Evolutionary conservation across 106 monocot species (phyloP).

Genomic region (Apostasia shenzhenica): DNA sequence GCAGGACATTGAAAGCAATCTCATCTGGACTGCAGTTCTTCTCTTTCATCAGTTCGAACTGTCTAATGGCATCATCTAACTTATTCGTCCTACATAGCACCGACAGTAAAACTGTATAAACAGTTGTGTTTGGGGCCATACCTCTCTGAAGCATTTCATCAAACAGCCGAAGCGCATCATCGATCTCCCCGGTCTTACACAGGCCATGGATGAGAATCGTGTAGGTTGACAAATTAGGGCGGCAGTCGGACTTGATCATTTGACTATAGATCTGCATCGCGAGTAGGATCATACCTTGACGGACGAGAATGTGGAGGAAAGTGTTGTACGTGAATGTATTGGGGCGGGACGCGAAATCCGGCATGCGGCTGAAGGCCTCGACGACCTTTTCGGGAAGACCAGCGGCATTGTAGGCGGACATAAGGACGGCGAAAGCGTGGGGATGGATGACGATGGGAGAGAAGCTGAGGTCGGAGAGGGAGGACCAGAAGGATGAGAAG

Average conservation of each 20-base stretch:
- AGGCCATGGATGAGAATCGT: slow-evolving; percentile 50
- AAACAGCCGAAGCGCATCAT: slow-evolving; percentile 51
- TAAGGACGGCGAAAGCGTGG: slow-evolving; percentile 34
- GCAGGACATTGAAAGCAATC: slow-evolving; percentile 27
- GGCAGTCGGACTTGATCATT: slow-evolving; percentile 56
- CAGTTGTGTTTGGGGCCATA: slow-evolving; percentile 28
- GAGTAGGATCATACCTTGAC: slow-evolving; percentile 43
- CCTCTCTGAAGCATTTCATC: slow-evolving; percentile 75
- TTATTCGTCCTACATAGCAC: slow-evolving; percentile 28
- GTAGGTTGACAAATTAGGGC: slow-evolving; percentile 53
- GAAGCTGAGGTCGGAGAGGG: slow-evolving; percentile 11
- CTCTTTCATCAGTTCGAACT: slow-evolving; percentile 45
- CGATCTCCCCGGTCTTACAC: slow-evolving; percentile 41
- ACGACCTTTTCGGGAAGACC: slow-evolving; percentile 37
- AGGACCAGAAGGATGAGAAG: slow-evolving; percentile 21
- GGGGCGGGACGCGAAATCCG: slow-evolving; percentile 42
- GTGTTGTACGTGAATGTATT: slow-evolving; percentile 67
- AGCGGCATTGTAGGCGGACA: slow-evolving; percentile 33
- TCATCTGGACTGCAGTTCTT: slow-evolving; percentile 20
- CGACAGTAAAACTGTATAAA: slow-evolving; percentile 52
- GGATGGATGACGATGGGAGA: slow-evolving; percentile 6
- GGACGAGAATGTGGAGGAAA: slow-evolving; percentile 37
- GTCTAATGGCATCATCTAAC: slow-evolving; percentile 36
- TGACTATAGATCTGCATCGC: slow-evolving; percentile 53
- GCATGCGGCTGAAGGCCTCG: slow-evolving; percentile 56